Evolutionary conservation across 805 yeast genomes (phyloP), one percentile per base, ranked within the genome.

Genomic region (Kockiozyma suomiensis): DNA sequence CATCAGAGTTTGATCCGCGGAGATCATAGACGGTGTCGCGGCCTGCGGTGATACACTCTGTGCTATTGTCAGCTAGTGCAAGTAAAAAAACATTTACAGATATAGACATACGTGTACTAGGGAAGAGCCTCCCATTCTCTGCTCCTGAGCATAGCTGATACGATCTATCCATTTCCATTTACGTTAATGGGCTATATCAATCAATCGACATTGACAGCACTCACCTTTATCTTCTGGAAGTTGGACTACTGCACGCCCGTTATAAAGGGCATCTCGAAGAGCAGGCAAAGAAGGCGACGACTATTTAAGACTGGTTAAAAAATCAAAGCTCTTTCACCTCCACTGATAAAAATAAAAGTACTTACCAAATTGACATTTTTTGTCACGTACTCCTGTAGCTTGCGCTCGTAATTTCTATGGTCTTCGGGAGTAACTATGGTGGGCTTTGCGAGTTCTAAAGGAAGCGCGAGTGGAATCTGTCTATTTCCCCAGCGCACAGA

Each of bases 191-290:
- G 15, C 5, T 12, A 2, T 4, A 12, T 45, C 5, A 28, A 13
- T 45, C 6, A 30, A 7, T 7, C 10, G 33, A 30, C 7, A 17
- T n/a, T n/a, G 19, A 25, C 55, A n/a, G n/a, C n/a, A n/a, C n/a
- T 3, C 25, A 55, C 54, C 59, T 49, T 43, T 55, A 19, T 46
- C 60, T 23, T 50, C 56, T 12, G 52, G 48, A 21, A 56, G 48
- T 32, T 40, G 56, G 12, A 51, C 53, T 4, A 32, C 41, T 8
- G 56, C 60, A 1, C 54, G 35, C 13, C 56, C 60, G 26, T 33
- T 43, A 7, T 8, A 33, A 19, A 56, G 17, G 6, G 55, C 59
- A 19, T 49, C 50, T 17, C 37, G 28, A 23, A 49, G 45, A 19
- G 49, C 59, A 21, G 2, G 50, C 50, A 38, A 28, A 45, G 43